Evolutionary conservation across 1,284 basidiomycete genomes (phyloP), one percentile per base, ranked within the genome.

Genomic region (Puccinia horiana): DNA sequence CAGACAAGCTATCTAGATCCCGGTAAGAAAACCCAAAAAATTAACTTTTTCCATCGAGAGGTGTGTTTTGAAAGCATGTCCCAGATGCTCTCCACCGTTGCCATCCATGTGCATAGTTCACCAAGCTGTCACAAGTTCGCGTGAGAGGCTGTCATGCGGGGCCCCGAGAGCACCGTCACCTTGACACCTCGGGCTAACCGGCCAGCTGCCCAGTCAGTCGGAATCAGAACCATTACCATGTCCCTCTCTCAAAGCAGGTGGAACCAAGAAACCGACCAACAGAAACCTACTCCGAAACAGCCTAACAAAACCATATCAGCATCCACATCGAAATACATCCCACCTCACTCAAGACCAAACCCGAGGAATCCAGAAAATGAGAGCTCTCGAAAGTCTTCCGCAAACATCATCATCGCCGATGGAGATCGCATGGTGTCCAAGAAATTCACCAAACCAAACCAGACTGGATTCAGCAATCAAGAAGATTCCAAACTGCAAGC

Each of bases 381-480:
- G 35, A 52, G 23, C 29, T 20, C 47, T 0, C 52, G 70, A 52
- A 73, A n/a, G 29, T 0, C 49, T 12, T 54, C 70, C 26, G 18
- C 54, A 42, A 54, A 61, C 37, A 76, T 76, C 35, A 29, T 76
- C 32, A 76, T 76, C 37, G n/a, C 40, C 20, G 20, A 32, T 44
- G 49, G 52, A 61, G 74, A 76, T 44, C 52, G 74, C 42, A 26
- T 16, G 14, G 29, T 44, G 2, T 80, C 78, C 4, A 80, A 73
- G 20, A 80, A 80, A 73, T 80, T 80, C 40, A 58, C 69, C 16
- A 80, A 70, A 40, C 26, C 42, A 8, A 29, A 54, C 9, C 40
- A n/a, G 1, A 52, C 11, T 20, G 1, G 63, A 76, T 32, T 42
- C 76, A 78, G 35, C 44, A 20, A n/a, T 47, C 69, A 29, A 44